Conservation (phyloP, 2,329 filamentous ascomycete genomes). For the Colletotrichum musae region DNA sequence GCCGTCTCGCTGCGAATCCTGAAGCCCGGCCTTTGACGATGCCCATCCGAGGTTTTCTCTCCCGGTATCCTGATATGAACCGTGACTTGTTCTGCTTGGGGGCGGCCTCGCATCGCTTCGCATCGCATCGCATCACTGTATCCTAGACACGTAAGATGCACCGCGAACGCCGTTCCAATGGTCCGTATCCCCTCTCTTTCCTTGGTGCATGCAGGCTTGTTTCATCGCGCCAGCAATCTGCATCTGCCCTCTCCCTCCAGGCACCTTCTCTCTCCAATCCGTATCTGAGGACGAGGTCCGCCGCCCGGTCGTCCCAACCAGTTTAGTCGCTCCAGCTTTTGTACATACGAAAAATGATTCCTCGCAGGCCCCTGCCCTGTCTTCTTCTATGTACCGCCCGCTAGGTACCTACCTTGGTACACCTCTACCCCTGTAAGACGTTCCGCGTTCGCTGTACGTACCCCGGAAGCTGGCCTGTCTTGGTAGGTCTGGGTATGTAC, state of each 20-base stretch:
- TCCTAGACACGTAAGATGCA: constrained; percentile 22
- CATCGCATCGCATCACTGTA: constrained; percentile 8
- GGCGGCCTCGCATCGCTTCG: background rate
- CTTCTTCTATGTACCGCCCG: background rate
- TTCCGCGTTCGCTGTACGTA: too few relatives aligned
- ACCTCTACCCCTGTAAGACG: too few relatives aligned
- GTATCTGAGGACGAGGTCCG: constrained; percentile 6
- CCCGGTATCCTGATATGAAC: background rate
- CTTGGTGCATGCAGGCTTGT: constrained; percentile 36
- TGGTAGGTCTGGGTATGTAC: too few relatives aligned
- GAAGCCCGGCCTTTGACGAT: background rate
- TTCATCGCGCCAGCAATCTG: constrained; percentile 37
- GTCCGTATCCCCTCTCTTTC: constrained; percentile 23
- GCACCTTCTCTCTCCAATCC: constrained; percentile 1
- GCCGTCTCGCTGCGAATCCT: too few relatives aligned
- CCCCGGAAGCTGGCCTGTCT: too few relatives aligned
- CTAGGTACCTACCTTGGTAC: background rate
- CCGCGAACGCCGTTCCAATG: constrained; percentile 36
- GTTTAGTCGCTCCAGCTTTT: background rate
- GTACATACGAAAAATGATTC: constrained; percentile 4
- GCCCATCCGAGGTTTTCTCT: constrained; percentile 4
- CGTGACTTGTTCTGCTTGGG: background rate
- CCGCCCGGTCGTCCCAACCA: too few relatives aligned
- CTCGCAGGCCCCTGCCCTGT: constrained; percentile 4
- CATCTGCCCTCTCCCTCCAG: constrained; percentile 18